Conservation (phyloP, 1,284 basidiomycete genomes). For the Bjerkandera adusta region DNA sequence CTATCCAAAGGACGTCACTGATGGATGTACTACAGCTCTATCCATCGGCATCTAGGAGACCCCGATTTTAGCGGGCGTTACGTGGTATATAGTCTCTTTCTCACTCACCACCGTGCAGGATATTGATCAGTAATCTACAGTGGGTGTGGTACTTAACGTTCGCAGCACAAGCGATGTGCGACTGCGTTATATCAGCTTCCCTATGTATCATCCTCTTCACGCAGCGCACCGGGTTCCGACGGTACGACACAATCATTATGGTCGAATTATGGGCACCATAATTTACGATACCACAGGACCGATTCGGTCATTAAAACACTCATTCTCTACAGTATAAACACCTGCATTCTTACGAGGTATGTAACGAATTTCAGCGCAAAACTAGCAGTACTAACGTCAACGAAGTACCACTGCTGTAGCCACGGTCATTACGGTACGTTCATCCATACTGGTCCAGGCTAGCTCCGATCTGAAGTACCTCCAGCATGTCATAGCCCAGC, state of each 20-base stretch:
- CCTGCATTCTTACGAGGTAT: not conserved
- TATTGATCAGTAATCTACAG: too few species aligned
- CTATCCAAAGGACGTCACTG: too few species aligned
- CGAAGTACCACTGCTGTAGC: not conserved
- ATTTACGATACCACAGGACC: not conserved
- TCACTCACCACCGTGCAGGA: too few species aligned
- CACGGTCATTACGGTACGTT: not conserved
- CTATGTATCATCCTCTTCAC: not conserved
- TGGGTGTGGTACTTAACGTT: too few species aligned
- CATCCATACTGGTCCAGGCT: not conserved
- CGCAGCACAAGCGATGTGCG: not conserved
- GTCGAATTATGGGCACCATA: not conserved
- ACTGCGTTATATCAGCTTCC: not conserved
- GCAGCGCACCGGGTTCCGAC: not conserved
- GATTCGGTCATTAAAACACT: not conserved
- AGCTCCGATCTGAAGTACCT: not conserved
- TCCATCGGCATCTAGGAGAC: too few species aligned
- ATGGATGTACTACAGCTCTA: too few species aligned
- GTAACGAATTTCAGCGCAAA: not conserved
- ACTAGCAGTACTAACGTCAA: not conserved
- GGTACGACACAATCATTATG: not conserved
- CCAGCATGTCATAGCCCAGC: not conserved
- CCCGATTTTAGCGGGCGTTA: too few species aligned
- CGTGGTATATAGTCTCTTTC: too few species aligned
- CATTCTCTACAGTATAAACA: not conserved